These are phyloP conservation scores for Nitzschia sp. DNA, from an alignment of 108 stramenopile genomes.

Conservation along the genomic window DNA sequence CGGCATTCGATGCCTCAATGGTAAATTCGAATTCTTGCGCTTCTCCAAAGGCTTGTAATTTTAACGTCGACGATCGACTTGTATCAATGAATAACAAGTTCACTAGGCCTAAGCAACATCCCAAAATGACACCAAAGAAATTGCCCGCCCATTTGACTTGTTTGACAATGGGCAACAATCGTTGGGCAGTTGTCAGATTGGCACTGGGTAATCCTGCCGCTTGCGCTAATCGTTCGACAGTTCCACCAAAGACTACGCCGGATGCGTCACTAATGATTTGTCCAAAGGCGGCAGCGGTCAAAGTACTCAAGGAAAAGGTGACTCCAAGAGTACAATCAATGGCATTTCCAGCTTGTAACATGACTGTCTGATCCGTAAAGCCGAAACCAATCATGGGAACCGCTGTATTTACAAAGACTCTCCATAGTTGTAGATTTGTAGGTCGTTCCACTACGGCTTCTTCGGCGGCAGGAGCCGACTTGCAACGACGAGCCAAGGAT, in stretches of 20 bases:
- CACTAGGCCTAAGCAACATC: slow-evolving; percentile 68
- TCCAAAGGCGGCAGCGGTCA: slow-evolving; percentile 66
- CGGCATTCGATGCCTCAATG: slow-evolving; percentile 58
- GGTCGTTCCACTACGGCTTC: slow-evolving; percentile 1
- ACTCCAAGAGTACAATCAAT: slow-evolving; percentile 82
- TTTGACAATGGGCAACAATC: slow-evolving; percentile 29
- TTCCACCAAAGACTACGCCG: slow-evolving; percentile 53
- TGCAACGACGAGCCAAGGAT: background rate
- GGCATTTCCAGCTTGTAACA: slow-evolving; percentile 73
- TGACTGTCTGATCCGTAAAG: slow-evolving; percentile 77
- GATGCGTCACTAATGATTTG: slow-evolving; percentile 55
- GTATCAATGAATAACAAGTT: slow-evolving; percentile 73
- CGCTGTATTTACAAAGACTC: slow-evolving; percentile 42
- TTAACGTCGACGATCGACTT: slow-evolving; percentile 50
- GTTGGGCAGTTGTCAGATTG: slow-evolving; percentile 30
- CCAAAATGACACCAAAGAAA: slow-evolving; percentile 53
- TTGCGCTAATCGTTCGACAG: slow-evolving; percentile 30
- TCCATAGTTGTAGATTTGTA: slow-evolving; percentile 38
- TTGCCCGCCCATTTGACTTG: slow-evolving; percentile 35
- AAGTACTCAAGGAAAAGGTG: slow-evolving; percentile 65
- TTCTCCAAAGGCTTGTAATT: slow-evolving; percentile 56
- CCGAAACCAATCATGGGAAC: slow-evolving; percentile 86
- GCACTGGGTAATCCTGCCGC: slow-evolving; percentile 28
- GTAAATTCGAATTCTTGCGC: slow-evolving; percentile 66
- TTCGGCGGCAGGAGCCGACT: background rate